A percentile compares a stretch with the other conserved stretches of the same genome.
These are phyloP conservation scores for Kurtzmaniella quercitrusa DNA, from an alignment of 1,139 yeast species.

Conservation along the genomic window DNA sequence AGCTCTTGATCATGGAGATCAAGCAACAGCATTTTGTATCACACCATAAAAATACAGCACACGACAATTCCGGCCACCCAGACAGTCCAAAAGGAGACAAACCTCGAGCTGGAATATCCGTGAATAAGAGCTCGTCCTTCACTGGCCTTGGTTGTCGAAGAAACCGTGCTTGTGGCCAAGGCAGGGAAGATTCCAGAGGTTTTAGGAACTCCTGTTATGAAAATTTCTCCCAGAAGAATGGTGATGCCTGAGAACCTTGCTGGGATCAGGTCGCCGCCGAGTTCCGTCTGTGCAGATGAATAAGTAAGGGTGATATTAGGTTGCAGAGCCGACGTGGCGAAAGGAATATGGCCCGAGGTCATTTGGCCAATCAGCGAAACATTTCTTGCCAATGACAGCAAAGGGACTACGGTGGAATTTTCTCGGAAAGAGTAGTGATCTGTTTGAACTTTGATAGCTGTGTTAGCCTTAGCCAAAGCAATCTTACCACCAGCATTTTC, in stretches of 20 bases:
- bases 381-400: not conserved
- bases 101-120: not conserved
- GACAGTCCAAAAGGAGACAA: not conserved
- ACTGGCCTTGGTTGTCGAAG: not conserved
- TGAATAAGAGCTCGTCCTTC: not conserved
- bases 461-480: slow-evolving; percentile 40
- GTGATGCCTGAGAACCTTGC: slow-evolving; percentile 31
- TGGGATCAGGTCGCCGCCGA: slow-evolving; percentile 22
- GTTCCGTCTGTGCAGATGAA: slow-evolving; percentile 10
- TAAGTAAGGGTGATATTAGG: slow-evolving; percentile 18
- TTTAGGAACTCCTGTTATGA: slow-evolving; percentile 10
- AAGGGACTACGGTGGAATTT: not conserved
- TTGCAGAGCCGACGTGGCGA: slow-evolving; percentile 22
- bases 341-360: slow-evolving; percentile 32
- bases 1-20: no score
- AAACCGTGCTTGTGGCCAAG: slow-evolving; percentile 1
- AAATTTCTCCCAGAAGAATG: slow-evolving; percentile 30
- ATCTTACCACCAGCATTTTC: slow-evolving; percentile 57
- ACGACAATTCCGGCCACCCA: not conserved
- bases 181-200: slow-evolving; percentile 2
- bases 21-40: no score
- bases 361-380: slow-evolving; percentile 22
- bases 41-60: not conserved
- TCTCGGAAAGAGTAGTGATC: slow-evolving; percentile 5
- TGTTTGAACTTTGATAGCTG: slow-evolving; percentile 9